Percentiles rank a stretch among this genome's conserved stretches.
Conservation (phyloP, 2,329 filamentous ascomycete genomes). For the Fusarium paranaense region DNA sequence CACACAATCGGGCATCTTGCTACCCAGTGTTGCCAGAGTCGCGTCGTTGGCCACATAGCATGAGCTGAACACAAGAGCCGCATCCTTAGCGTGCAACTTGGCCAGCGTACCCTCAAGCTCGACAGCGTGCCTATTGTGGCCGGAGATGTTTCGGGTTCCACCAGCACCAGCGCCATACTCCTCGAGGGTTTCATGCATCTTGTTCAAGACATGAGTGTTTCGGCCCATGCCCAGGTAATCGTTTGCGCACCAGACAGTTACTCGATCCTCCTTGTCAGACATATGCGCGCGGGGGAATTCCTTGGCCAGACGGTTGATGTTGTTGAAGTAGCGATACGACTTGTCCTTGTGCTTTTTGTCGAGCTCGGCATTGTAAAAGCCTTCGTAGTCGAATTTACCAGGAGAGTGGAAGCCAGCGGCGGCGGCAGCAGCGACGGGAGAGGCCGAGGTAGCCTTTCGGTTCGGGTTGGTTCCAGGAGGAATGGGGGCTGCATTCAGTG, state of each 20-base stretch:
- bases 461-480: constrained; percentile 40
- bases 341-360: constrained; percentile 99
- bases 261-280: constrained; percentile 81
- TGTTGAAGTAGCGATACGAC: constrained; percentile 99
- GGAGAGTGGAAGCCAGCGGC: constrained; percentile 44
- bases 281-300: constrained; percentile 97
- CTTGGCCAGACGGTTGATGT: constrained; percentile 97
- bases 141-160: constrained; percentile 96
- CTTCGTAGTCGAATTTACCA: constrained; percentile 88
- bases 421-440: constrained; percentile 38
- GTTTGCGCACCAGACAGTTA: constrained; percentile 99
- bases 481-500: constrained; percentile 25
- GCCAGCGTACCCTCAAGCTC: constrained; percentile 84
- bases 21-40: constrained; percentile 94
- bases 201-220: constrained; percentile 85
- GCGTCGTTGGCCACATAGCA: constrained; percentile 99
- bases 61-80: constrained; percentile 93
- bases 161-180: constrained; percentile 95
- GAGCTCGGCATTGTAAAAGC: constrained; percentile 87
- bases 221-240: constrained; percentile 99
- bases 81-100: constrained; percentile 90
- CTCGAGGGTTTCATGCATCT: constrained; percentile 95
- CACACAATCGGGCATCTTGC: constrained; percentile 95
- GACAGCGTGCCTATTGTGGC: constrained; percentile 95
- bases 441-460: constrained; percentile 39